These are phyloP conservation scores for Plectosphaerella sp. DNA, from an alignment of 2,329 filamentous ascomycete species.

Conservation along the genomic window DNA sequence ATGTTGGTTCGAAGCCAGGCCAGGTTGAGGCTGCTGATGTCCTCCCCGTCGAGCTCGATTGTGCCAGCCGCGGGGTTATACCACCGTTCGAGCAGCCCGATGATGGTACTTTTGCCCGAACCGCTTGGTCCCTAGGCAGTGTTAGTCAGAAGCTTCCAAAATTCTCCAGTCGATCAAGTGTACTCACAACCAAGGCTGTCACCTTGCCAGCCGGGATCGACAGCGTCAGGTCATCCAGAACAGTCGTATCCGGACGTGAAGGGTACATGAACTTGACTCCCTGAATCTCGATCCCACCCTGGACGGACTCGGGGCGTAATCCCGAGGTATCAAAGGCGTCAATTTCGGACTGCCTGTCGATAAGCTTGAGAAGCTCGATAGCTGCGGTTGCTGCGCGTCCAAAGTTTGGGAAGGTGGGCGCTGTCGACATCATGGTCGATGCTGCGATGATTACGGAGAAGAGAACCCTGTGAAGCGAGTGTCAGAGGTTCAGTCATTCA, in stretches of 20 bases:
- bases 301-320: conserved; percentile 2
- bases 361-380: conserved; percentile 14
- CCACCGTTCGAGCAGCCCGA: conserved; percentile 55
- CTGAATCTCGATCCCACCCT: conserved; percentile 19
- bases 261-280: conserved; percentile 30
- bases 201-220: conserved; percentile 31
- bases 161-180: not conserved
- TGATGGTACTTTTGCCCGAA: conserved; percentile 54
- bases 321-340: conserved; percentile 15
- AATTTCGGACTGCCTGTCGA: conserved; percentile 17
- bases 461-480: conserved; percentile 12
- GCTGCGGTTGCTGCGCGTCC: conserved; percentile 12
- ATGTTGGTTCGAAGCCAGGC: conserved; percentile 50
- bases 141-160: conserved; percentile 13
- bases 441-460: conserved; percentile 19
- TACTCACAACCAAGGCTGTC: conserved; percentile 17
- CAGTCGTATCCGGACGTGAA: conserved; percentile 23
- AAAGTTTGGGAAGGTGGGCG: conserved; percentile 14
- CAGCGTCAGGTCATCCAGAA: conserved; percentile 26
- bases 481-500: conserved; percentile 20
- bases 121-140: conserved; percentile 54
- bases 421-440: conserved; percentile 11
- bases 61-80: conserved; percentile 39
- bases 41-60: conserved; percentile 38
- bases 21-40: conserved; percentile 38